phyloP scores from a whole-genome alignment of 139 green algal genomes.

The Ettlia oleoabundans region DNA sequence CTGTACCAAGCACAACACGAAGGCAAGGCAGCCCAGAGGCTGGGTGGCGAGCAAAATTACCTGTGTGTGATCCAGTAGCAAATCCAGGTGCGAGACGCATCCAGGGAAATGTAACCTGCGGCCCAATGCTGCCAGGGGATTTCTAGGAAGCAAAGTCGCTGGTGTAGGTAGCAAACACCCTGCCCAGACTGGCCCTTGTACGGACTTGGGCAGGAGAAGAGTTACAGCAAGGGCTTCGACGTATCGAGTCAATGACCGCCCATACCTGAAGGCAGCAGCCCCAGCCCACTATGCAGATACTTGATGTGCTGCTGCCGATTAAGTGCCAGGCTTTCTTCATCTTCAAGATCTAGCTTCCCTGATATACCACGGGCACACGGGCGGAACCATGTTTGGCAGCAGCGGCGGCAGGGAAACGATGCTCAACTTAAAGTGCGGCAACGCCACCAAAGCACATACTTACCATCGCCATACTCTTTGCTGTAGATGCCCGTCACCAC shows the following conservation, averaged over 20 bases:
- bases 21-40: too few species aligned
- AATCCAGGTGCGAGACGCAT: slow-evolving; percentile 91
- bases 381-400: background rate
- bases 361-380: slow-evolving; percentile 9
- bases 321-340: slow-evolving; percentile 54
- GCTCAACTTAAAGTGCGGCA: background rate
- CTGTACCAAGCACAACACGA: too few species aligned
- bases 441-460: background rate
- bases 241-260: too few species aligned
- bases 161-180: too few species aligned
- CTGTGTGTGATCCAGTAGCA: slow-evolving; percentile 92
- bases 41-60: background rate
- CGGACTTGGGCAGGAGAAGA: background rate
- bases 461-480: slow-evolving; percentile 14
- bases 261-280: slow-evolving; percentile 49
- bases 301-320: slow-evolving; percentile 55
- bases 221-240: too few species aligned
- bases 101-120: slow-evolving; percentile 71
- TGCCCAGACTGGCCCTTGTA: too few species aligned
- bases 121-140: background rate
- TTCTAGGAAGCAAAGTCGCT: too few species aligned
- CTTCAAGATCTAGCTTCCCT: background rate
- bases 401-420: background rate
- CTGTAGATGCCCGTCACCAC: slow-evolving; percentile 41
- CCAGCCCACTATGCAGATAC: slow-evolving; percentile 72